These are phyloP conservation scores for Logfia minima DNA, from an alignment of 129 eudicot genomes.

Conservation along the genomic window DNA sequence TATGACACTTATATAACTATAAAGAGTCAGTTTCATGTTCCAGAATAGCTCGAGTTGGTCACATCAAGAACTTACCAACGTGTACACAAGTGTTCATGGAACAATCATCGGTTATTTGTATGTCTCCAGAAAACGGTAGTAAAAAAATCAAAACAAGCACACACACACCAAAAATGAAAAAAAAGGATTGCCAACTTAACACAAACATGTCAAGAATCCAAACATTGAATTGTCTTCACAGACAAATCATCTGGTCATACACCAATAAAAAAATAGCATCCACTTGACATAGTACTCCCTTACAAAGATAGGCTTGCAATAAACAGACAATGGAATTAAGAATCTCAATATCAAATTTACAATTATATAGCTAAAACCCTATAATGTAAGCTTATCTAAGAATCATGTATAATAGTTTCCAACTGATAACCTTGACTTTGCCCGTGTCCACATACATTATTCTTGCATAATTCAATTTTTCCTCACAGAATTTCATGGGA, in stretches of 20 bases:
- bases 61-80: not conserved
- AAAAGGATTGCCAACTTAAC: too few relatives aligned
- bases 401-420: slow-evolving; percentile 7
- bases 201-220: too few relatives aligned
- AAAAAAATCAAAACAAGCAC: not conserved
- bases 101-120: not conserved
- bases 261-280: too few relatives aligned
- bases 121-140: not conserved
- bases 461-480: not conserved
- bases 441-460: not conserved
- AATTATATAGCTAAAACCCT: slow-evolving; percentile 8
- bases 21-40: not conserved
- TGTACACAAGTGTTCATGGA: not conserved
- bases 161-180: too few relatives aligned
- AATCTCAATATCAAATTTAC: not conserved
- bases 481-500: too few relatives aligned
- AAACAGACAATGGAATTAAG: too few relatives aligned
- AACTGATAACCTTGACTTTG: not conserved
- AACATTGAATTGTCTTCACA: too few relatives aligned
- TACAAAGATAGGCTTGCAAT: too few relatives aligned
- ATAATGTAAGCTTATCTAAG: slow-evolving; percentile 6
- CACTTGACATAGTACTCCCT: too few relatives aligned
- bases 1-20: slow-evolving; percentile 3
- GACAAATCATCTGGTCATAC: too few relatives aligned
- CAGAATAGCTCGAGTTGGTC: not conserved